Percentiles rank a stretch among this genome's conserved stretches.
Conservation (phyloP, 2,329 filamentous ascomycete species). For the Colletotrichum gloeosporioides region DNA sequence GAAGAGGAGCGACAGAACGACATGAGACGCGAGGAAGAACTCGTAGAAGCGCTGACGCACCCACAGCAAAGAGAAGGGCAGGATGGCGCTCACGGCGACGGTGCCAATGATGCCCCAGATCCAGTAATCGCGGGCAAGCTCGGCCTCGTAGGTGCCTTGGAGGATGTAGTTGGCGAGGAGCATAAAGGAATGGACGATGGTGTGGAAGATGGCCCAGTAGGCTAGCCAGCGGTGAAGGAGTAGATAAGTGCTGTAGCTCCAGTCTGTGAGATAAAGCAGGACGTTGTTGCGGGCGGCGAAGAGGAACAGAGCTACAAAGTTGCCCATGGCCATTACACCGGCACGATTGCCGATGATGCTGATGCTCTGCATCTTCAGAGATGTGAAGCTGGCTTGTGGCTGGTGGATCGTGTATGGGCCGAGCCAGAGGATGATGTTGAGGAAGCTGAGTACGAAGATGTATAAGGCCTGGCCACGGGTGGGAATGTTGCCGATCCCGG, state of each 20-base stretch:
- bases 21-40: slow-evolving; percentile 27
- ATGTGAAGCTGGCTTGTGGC: slow-evolving; percentile 31
- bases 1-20: slow-evolving; percentile 24
- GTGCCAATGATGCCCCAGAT: slow-evolving; percentile 24
- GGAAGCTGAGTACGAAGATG: slow-evolving; percentile 35
- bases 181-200: slow-evolving; percentile 5
- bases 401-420: slow-evolving; percentile 33
- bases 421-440: slow-evolving; percentile 38
- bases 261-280: slow-evolving; percentile 1
- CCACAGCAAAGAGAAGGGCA: slow-evolving; percentile 21
- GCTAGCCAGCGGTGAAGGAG: slow-evolving; percentile 17
- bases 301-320: slow-evolving; percentile 4
- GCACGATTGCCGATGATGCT: slow-evolving; percentile 30
- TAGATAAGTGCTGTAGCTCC: slow-evolving; percentile 8
- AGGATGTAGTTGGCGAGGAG: slow-evolving; percentile 1
- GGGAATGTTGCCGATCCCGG: slow-evolving; percentile 33
- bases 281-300: slow-evolving; percentile 5
- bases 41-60: slow-evolving; percentile 27
- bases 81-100: slow-evolving; percentile 16
- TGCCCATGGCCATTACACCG: slow-evolving; percentile 9
- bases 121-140: slow-evolving; percentile 24
- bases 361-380: slow-evolving; percentile 29
- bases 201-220: slow-evolving; percentile 7
- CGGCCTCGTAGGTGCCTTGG: neutral
- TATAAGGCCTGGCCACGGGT: slow-evolving; percentile 39